Evolutionary conservation across 768 basidiomycete genomes (phyloP), one percentile per base, ranked within the genome.

Genomic region (Tephrocybe rancida): DNA sequence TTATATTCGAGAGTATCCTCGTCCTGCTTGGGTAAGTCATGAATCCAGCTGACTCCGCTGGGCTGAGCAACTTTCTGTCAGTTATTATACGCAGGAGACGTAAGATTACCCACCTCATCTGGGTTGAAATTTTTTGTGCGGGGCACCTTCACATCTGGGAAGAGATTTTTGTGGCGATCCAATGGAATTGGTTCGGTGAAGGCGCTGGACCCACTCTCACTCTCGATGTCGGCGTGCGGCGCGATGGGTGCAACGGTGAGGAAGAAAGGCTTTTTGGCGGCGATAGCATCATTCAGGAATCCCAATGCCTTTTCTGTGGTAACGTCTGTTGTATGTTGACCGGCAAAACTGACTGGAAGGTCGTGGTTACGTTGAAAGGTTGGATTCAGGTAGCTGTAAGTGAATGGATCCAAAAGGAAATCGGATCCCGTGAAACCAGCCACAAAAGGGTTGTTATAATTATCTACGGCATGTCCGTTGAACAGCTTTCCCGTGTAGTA

Each of bases 401-500:
- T 45, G 44, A 24, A 45, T 2, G 44, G 44, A 29, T 45, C 44
- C 16, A 45, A 27, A 6, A 45, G 26, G 44, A 45, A 45, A 19
- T 45, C 44, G 14, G 44, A 45, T 11, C 27, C 29, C 16, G 21
- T 45, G 27, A 45, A 45, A 9, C 44, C 44, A 5, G 11, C 18
- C 2, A 45, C 44, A 13, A 45, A 45, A 2, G 44, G 44, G 6
- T 18, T 32, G 14, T 30, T 27, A 25, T 45, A 45, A 16, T 29
- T 45, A 14, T 16, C 22, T 4, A 45, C 44, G 11, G 44, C 18
- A 16, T 45, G 44, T 19, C 16, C 44, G 25, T 45, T 45, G 27
- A 45, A 29, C 26, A 45, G 44, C 16, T 45, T 45, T 6, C 44
- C 44, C 3, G 44, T 45, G 25, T 45, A 45, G 25, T 45, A 45